A percentile compares a stretch with the other conserved stretches of the same genome.
phyloP scores from a whole-genome alignment of 1,139 yeast genomes.

The Geotrichum fermentans region DNA sequence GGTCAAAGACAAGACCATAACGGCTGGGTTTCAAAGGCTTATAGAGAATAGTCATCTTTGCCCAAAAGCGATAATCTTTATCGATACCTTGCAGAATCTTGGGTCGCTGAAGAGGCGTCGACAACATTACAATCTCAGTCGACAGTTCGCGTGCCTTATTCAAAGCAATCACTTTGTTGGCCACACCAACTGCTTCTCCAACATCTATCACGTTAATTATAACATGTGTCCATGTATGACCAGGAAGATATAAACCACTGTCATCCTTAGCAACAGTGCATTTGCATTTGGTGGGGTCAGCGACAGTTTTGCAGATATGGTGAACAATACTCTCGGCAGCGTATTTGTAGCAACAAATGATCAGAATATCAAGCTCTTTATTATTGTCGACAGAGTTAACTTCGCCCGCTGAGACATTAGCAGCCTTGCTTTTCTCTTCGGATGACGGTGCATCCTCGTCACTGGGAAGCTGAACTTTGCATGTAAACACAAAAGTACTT shows the following conservation, averaged over 20 bases:
- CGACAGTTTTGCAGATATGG: constrained; percentile 34
- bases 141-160: constrained; percentile 2
- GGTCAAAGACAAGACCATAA: constrained; percentile 33
- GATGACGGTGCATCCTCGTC: constrained; percentile 29
- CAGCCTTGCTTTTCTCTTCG: constrained; percentile 24
- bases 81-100: constrained; percentile 24
- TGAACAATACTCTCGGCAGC: constrained; percentile 34
- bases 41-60: constrained; percentile 27
- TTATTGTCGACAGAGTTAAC: constrained; percentile 18
- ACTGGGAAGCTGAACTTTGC: constrained; percentile 32
- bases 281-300: constrained; percentile 29
- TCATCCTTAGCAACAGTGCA: constrained; percentile 23
- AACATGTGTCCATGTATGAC: constrained; percentile 32
- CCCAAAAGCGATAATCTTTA: constrained; percentile 15
- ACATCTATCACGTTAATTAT: constrained; percentile 31
- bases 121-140: constrained; percentile 31
- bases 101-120: constrained; percentile 34
- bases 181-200: constrained; percentile 25
- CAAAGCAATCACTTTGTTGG: constrained; percentile 10
- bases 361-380: constrained; percentile 27
- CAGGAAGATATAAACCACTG: not conserved
- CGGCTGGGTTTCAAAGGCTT: constrained; percentile 33
- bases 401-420: constrained; percentile 10
- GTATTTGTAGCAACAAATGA: constrained; percentile 34
- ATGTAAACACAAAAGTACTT: constrained; percentile 52